A percentile compares a stretch with the other conserved stretches of the same genome.
Evolutionary conservation across 306 rosid genomes (phyloP).

Genomic region (Lupinus albus): DNA sequence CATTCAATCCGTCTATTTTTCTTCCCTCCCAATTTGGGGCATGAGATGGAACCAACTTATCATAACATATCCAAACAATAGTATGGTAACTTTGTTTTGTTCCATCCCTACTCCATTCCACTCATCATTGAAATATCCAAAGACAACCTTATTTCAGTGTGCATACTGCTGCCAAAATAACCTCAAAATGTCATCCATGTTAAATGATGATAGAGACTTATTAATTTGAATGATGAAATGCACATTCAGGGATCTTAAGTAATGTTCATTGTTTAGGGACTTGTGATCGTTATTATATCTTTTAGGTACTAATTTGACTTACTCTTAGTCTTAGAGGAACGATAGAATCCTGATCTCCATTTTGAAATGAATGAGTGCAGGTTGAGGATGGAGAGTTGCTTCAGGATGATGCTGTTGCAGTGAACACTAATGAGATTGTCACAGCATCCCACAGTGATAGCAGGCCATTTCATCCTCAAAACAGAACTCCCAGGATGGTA

Average conservation of each 20-base stretch:
- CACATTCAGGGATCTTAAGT: neutral
- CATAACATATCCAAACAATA: too few relatives aligned
- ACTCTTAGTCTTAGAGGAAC: neutral
- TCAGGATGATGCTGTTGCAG: slow-evolving; percentile 42
- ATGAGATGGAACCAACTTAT: too few relatives aligned
- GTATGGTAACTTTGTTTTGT: too few relatives aligned
- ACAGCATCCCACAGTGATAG: slow-evolving; percentile 31
- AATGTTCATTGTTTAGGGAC: neutral
- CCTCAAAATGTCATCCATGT: neutral
- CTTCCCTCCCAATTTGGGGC: too few relatives aligned
- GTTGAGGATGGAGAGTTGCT: slow-evolving; percentile 63
- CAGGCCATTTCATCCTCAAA: slow-evolving; percentile 43
- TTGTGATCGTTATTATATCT: neutral
- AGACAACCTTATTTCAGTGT: neutral
- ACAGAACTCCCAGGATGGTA: slow-evolving; percentile 61
- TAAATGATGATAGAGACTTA: neutral
- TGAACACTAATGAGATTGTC: slow-evolving; percentile 36
- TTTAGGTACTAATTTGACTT: neutral
- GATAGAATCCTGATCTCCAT: neutral
- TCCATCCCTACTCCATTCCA: too few relatives aligned
- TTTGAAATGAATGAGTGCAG: slow-evolving; percentile 39
- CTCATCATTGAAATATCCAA: neutral
- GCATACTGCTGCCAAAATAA: too few relatives aligned
- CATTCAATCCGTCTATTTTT: too few relatives aligned
- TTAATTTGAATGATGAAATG: too few relatives aligned